Evolutionary conservation across 2,329 filamentous ascomycete genomes (phyloP).

Genomic region (Alternaria sp.): DNA sequence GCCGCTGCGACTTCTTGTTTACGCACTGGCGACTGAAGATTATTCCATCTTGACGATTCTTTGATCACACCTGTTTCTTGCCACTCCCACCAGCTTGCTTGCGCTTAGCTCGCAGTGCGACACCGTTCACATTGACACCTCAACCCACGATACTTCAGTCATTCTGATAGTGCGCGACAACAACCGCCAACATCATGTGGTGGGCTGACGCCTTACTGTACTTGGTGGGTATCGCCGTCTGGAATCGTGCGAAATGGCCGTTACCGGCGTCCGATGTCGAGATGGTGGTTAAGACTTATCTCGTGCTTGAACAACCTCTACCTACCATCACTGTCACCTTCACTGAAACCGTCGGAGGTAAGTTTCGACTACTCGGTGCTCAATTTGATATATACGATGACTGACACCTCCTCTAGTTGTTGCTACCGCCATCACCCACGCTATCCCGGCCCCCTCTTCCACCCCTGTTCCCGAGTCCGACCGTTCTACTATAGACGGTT

Average conservation of each 20-base stretch:
- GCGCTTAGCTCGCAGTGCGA: not conserved
- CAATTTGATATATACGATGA: not conserved
- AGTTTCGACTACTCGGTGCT: not conserved
- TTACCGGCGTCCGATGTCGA: not conserved
- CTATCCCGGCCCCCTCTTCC: not conserved
- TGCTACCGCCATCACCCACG: conserved; percentile 3
- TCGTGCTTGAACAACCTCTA: not conserved
- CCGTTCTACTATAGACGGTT: not conserved
- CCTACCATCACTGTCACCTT: conserved; percentile 12
- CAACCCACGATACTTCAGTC: not conserved
- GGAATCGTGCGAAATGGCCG: not conserved
- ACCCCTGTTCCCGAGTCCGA: not conserved
- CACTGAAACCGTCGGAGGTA: conserved; percentile 6
- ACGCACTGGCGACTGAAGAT: not conserved
- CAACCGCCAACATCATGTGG: conserved; percentile 3
- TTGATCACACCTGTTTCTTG: not conserved
- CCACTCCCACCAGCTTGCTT: not conserved
- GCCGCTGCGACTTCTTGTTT: not conserved
- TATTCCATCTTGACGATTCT: not conserved
- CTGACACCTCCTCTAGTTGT: not conserved
- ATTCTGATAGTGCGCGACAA: not conserved
- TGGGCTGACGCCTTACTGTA: not conserved
- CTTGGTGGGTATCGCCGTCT: not conserved
- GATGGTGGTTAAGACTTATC: not conserved
- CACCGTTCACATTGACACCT: not conserved